These are phyloP conservation scores for Nephelium lappaceum DNA, from an alignment of 345 rosid species.

Conservation along the genomic window DNA sequence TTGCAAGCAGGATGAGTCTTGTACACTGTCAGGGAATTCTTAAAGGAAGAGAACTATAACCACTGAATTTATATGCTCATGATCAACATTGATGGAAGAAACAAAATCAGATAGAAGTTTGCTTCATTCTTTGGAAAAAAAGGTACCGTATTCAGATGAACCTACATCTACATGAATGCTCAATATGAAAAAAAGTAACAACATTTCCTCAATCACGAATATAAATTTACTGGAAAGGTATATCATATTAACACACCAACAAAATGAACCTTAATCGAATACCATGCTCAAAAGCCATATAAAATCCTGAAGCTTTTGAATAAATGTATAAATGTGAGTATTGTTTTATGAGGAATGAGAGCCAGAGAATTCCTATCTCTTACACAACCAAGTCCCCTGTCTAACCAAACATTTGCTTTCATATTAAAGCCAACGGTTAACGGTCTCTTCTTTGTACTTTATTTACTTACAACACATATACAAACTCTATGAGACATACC, in stretches of 20 bases:
- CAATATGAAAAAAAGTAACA: background rate
- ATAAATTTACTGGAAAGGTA: no score
- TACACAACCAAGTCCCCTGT: background rate
- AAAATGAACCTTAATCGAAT: no score
- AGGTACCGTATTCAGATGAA: no score
- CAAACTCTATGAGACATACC: background rate
- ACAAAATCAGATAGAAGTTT: background rate
- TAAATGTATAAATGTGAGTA: slow-evolving; percentile 1
- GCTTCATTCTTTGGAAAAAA: background rate
- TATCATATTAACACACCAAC: no score
- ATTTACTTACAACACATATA: background rate
- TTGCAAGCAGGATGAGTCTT: no score
- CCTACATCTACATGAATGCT: background rate
- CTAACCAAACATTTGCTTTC: background rate
- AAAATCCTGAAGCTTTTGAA: background rate
- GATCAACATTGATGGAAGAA: background rate
- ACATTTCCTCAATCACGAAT: no score
- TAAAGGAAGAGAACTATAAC: background rate
- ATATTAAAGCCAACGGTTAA: slow-evolving; percentile 27
- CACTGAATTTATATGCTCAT: background rate
- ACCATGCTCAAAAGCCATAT: background rate
- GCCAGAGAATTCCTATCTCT: slow-evolving; percentile 46
- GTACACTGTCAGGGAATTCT: background rate
- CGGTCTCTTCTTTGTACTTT: slow-evolving; percentile 16
- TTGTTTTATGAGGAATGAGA: slow-evolving; percentile 20